A percentile compares a stretch with the other conserved stretches of the same genome.
Conservation (phyloP, 257 asterid genomes). For the Solanum stenotomum region DNA sequence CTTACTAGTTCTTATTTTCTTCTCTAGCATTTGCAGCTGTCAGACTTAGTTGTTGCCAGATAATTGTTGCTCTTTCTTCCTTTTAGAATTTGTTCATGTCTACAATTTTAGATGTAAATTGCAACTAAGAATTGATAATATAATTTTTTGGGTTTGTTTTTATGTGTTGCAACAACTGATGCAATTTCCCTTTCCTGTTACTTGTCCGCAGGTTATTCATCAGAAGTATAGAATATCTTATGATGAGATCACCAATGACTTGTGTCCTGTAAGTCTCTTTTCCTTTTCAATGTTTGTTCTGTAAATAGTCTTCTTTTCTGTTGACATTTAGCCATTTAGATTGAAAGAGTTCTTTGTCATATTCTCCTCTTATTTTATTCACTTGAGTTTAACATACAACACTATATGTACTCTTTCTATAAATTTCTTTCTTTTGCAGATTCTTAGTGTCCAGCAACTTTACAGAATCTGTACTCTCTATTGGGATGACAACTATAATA, state of each 20-base stretch:
- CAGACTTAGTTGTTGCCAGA: neutral
- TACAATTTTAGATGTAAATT: neutral
- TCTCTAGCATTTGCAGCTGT: neutral
- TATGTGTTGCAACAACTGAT: neutral
- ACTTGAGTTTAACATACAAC: neutral
- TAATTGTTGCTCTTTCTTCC: neutral
- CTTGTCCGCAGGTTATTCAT: slow-evolving; percentile 72
- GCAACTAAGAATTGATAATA: neutral
- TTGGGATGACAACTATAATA: slow-evolving; percentile 94
- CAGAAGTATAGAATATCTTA: slow-evolving; percentile 95
- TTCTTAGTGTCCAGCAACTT: slow-evolving; percentile 93
- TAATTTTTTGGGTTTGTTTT: neutral
- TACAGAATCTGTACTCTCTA: slow-evolving; percentile 92
- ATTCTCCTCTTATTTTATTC: neutral
- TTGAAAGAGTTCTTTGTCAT: neutral
- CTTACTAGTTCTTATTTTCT: neutral
- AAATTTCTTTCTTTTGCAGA: slow-evolving; percentile 31
- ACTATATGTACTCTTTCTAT: neutral
- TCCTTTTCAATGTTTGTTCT: neutral
- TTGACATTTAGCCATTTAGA: neutral
- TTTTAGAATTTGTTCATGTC: neutral
- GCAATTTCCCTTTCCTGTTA: slow-evolving; percentile 1
- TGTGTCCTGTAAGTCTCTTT: slow-evolving; percentile 82
- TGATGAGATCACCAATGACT: slow-evolving; percentile 89
- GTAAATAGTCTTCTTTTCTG: neutral